These are phyloP conservation scores for Teratosphaeria destructans DNA, from an alignment of 2,329 filamentous ascomycete species.

Conservation along the genomic window DNA sequence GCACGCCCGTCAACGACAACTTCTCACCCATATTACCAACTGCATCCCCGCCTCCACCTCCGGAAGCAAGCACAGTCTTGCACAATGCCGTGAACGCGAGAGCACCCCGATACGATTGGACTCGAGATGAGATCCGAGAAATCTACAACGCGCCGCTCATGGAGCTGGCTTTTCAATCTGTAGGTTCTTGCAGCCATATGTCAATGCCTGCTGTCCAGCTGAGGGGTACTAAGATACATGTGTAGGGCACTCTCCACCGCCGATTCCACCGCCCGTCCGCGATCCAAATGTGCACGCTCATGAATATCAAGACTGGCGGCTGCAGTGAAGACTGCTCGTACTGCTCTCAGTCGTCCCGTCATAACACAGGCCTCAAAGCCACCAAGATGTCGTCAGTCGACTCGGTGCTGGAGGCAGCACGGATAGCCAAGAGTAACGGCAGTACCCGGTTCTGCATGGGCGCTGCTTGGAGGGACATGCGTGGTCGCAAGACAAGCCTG, in stretches of 20 bases:
- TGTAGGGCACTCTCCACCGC: constrained; percentile 64
- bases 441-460: constrained; percentile 94
- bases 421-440: constrained; percentile 68
- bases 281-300: constrained; percentile 85
- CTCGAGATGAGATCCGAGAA: constrained; percentile 66
- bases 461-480: constrained; percentile 89
- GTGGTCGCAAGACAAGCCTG: constrained; percentile 71
- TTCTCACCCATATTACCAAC: constrained; percentile 20
- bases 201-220: background rate
- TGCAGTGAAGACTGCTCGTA: constrained; percentile 91
- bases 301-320: constrained; percentile 94
- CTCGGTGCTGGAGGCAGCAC: constrained; percentile 67
- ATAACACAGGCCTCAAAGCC: constrained; percentile 67
- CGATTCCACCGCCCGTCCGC: constrained; percentile 75
- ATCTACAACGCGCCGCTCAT: constrained; percentile 76
- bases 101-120: constrained; percentile 63
- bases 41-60: constrained; percentile 10
- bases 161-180: constrained; percentile 45
- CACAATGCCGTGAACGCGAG: constrained; percentile 49
- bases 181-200: constrained; percentile 9
- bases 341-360: constrained; percentile 78
- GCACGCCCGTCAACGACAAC: constrained; percentile 26
- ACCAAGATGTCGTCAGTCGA: constrained; percentile 72
- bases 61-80: constrained; percentile 23
- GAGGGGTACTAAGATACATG: constrained; percentile 4